Evolutionary conservation across 192 early-diverging fungal genomes (phyloP), one percentile per base, ranked within the genome.

Genomic region (Paraglomus brasilianum): DNA sequence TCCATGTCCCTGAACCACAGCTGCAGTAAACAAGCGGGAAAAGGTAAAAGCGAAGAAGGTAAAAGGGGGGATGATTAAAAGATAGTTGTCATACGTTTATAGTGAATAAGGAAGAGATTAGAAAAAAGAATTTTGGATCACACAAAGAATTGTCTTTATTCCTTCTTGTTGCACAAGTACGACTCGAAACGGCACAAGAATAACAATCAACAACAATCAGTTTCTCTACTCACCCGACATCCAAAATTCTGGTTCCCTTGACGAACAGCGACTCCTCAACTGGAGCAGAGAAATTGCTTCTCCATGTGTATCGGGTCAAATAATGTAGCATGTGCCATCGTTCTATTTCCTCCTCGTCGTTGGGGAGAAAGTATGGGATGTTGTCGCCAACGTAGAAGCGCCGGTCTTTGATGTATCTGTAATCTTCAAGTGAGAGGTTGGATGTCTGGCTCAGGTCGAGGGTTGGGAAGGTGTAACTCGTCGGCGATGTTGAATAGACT

Each of bases 221-320:
- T 36, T 7, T 0, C 2, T 46, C 2, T 39, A 66, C 45, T 1
- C 51, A 66, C 64, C 64, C 64, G 49, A 66, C 19, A 51, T 66
- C 64, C 8, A 66, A 50, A 15, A 51, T 8, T 51, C 17, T 66
- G 2, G 49, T 51, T 11, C n/a, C 30, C 1, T 51, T 36, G 19
- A 8, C 6, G 4, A 19, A 17, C 39, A 78, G 75, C 11, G 52
- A 17, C 5, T 75, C 61, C 24, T 73, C 71, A 21, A 78, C 56
- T 5, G 77, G 71, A 0, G 71, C 49, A 63, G 71, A 71, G 47
- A 70, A 78, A 68, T 75, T 74, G n/a, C 71, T 67, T 8, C 48
- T 67, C 71, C 74, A 72, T 17, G 75, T 64, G 59, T 75, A 69
- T 61, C 75, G 74, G 58, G 65, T 64, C 42, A 78, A 39, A 62